These are phyloP conservation scores for Scheffersomyces segobiensis DNA, from an alignment of 1,139 yeast genomes.

Conservation along the genomic window DNA sequence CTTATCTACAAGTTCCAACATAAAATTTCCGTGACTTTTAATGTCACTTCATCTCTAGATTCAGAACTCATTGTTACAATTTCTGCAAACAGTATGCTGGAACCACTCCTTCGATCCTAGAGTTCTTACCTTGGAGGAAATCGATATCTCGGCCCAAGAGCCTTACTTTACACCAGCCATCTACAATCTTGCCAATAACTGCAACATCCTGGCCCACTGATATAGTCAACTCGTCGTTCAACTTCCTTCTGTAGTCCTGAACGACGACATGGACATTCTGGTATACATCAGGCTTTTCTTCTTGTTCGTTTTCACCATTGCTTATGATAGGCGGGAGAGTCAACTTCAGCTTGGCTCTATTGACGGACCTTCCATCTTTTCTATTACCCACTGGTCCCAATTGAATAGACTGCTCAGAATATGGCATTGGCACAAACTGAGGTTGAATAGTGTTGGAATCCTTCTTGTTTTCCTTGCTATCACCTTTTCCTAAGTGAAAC, in stretches of 20 bases:
- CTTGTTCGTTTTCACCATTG: slow-evolving; percentile 5
- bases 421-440: not conserved
- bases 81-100: slow-evolving; percentile 34
- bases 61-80: not conserved
- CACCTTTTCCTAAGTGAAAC: slow-evolving; percentile 22
- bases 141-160: slow-evolving; percentile 8
- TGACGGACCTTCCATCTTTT: not conserved
- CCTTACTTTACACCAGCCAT: slow-evolving; percentile 43
- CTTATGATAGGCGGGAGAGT: not conserved
- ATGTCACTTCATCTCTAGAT: not conserved
- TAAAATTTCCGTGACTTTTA: not conserved
- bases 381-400: not conserved
- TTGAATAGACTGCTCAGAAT: not conserved
- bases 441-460: not conserved
- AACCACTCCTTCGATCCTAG: slow-evolving; percentile 29
- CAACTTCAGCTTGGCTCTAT: slow-evolving; percentile 1
- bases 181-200: slow-evolving; percentile 29
- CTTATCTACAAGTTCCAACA: not conserved
- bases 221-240: slow-evolving; percentile 37
- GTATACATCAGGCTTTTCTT: slow-evolving; percentile 2
- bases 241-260: slow-evolving; percentile 25
- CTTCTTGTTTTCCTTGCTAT: not conserved
- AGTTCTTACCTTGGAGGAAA: not conserved
- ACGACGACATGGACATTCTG: slow-evolving; percentile 21
- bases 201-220: slow-evolving; percentile 32